Evolutionary conservation across 768 basidiomycete genomes (phyloP).

Genomic region (Candolleomyces aberdarensis): DNA sequence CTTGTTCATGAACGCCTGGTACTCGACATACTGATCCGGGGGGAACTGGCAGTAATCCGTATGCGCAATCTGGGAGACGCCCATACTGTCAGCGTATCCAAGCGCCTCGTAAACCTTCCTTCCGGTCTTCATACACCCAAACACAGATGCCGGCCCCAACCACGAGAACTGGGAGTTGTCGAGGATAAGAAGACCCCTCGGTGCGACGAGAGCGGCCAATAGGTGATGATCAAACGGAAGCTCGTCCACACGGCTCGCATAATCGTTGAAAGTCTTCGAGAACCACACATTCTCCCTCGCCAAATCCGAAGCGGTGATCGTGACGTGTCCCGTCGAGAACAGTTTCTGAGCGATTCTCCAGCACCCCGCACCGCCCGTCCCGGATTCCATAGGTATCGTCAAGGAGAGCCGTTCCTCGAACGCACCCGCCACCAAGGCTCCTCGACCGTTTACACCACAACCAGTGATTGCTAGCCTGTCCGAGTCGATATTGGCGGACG

Average conservation of each 20-base stretch:
- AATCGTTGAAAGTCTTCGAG: slow-evolving; percentile 45
- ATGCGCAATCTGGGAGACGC: slow-evolving; percentile 51
- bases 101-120: slow-evolving; percentile 49
- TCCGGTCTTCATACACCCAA: slow-evolving; percentile 50
- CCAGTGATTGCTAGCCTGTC: slow-evolving; percentile 52
- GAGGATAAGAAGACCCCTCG: slow-evolving; percentile 48
- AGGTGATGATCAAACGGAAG: slow-evolving; percentile 61
- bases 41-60: slow-evolving; percentile 57
- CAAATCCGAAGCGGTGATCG: slow-evolving; percentile 55
- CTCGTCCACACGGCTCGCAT: slow-evolving; percentile 37
- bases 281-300: slow-evolving; percentile 61
- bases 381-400: slow-evolving; percentile 62
- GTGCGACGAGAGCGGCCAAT: slow-evolving; percentile 54
- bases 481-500: slow-evolving; percentile 44
- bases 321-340: slow-evolving; percentile 35
- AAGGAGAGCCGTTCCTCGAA: slow-evolving; percentile 56
- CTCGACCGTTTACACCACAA: slow-evolving; percentile 59
- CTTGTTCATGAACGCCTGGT: slow-evolving; percentile 55
- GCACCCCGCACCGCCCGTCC: slow-evolving; percentile 56
- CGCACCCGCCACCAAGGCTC: slow-evolving; percentile 55
- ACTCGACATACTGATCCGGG: slow-evolving; percentile 35
- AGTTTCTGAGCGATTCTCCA: slow-evolving; percentile 55
- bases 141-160: slow-evolving; percentile 51
- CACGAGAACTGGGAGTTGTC: slow-evolving; percentile 56
- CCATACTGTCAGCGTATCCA: slow-evolving; percentile 43